phyloP scores from a whole-genome alignment of 2,329 filamentous ascomycete species.

The Diplodia scrobiculata region DNA sequence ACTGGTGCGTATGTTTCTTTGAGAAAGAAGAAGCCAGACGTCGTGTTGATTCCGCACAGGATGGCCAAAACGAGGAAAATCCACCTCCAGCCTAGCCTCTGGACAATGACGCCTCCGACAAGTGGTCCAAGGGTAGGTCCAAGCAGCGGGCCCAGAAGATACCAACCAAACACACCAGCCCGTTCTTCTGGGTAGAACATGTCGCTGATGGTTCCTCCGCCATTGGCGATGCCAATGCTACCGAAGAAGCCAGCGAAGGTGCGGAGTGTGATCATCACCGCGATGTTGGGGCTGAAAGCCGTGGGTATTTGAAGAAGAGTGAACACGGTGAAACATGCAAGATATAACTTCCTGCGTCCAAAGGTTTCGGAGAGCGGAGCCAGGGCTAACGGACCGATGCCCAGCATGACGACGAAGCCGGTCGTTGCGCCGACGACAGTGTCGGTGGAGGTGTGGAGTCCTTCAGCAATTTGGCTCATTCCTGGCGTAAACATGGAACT shows the following conservation, averaged over 20 bases:
- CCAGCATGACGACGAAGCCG: constrained; percentile 55
- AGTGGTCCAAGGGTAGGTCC: constrained; percentile 49
- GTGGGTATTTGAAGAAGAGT: constrained; percentile 52
- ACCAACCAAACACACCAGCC: constrained; percentile 52
- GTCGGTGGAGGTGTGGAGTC: constrained; percentile 47
- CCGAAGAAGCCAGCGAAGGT: constrained; percentile 55
- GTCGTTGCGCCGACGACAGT: constrained; percentile 55
- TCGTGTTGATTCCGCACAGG: constrained; percentile 47
- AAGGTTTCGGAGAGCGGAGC: constrained; percentile 54
- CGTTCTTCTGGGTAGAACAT: constrained; percentile 54
- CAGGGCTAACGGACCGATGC: constrained; percentile 51
- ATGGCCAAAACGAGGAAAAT: constrained; percentile 54
- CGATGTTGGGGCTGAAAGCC: constrained; percentile 53
- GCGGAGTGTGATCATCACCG: constrained; percentile 49
- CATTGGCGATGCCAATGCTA: constrained; percentile 54
- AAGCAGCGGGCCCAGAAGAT: constrained; percentile 49
- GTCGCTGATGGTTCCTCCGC: constrained; percentile 56
- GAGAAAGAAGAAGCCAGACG: constrained; percentile 49
- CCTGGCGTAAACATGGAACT: constrained; percentile 57
- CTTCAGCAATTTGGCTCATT: constrained; percentile 53
- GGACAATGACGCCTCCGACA: constrained; percentile 50
- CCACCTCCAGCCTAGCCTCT: constrained; percentile 52
- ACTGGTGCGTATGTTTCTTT: constrained; percentile 51
- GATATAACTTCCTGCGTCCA: constrained; percentile 50
- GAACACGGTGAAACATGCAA: constrained; percentile 51